These are phyloP conservation scores for Hondaea fermentalgiana DNA, from an alignment of 108 stramenopile species.

Conservation along the genomic window DNA sequence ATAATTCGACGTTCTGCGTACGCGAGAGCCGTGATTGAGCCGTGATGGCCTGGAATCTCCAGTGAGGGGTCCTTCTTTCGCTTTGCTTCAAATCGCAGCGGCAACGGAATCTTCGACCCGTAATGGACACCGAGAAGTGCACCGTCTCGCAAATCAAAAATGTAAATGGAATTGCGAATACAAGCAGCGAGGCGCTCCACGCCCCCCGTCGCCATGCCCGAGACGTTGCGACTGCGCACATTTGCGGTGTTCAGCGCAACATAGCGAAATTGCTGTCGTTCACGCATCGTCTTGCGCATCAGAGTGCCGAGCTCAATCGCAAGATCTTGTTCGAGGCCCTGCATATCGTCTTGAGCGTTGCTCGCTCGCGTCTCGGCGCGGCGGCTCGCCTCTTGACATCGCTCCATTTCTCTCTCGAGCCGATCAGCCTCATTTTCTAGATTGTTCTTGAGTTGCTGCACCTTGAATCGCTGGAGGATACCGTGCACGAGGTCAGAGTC, in stretches of 20 bases:
- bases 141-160: neutral
- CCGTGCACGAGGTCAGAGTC: neutral
- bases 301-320: neutral
- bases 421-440: neutral
- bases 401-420: neutral
- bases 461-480: conserved; percentile 13
- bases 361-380: neutral
- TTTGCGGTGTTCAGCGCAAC: neutral
- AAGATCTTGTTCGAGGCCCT: neutral
- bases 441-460: neutral
- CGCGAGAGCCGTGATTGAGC: neutral
- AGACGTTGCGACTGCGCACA: neutral
- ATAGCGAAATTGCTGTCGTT: neutral
- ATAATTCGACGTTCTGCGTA: neutral
- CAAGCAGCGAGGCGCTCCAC: neutral
- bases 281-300: neutral
- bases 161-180: neutral
- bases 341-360: conserved; percentile 1
- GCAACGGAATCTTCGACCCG: neutral
- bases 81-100: neutral
- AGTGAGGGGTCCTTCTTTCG: neutral
- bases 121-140: neutral
- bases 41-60: neutral
- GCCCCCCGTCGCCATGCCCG: neutral
- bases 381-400: neutral